phyloP scores from a whole-genome alignment of 805 yeast species.

The Kluyveromyces siamensis region DNA sequence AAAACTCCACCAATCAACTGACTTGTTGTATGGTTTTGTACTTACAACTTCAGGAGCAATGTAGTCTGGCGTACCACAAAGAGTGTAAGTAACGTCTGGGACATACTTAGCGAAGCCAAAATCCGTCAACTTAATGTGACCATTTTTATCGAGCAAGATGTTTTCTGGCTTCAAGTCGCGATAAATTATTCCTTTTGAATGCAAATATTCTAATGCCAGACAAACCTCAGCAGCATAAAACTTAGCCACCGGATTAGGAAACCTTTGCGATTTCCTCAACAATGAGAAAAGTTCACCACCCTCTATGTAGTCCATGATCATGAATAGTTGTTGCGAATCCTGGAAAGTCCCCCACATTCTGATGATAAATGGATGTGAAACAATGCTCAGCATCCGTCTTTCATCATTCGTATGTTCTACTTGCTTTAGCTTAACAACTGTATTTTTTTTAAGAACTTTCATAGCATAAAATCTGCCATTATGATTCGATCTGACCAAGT shows the following conservation, averaged over 20 bases:
- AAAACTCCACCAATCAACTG: constrained; percentile 97
- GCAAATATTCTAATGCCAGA: constrained; percentile 80
- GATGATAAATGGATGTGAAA: constrained; percentile 83
- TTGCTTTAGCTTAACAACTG: constrained; percentile 87
- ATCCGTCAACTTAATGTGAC: constrained; percentile 87
- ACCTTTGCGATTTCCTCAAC: constrained; percentile 78
- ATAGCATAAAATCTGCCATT: constrained; percentile 91
- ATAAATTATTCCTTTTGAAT: constrained; percentile 75
- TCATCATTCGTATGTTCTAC: constrained; percentile 95
- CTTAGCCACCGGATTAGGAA: constrained; percentile 93
- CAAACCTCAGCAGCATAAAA: constrained; percentile 90
- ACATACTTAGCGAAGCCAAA: constrained; percentile 95
- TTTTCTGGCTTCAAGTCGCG: constrained; percentile 93
- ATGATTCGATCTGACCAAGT: constrained; percentile 77
- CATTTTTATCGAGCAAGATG: constrained; percentile 76
- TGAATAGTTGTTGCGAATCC: constrained; percentile 72
- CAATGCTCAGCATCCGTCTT: constrained; percentile 76
- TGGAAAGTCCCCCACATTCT: constrained; percentile 98
- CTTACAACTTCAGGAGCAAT: constrained; percentile 95
- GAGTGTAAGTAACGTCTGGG: constrained; percentile 82
- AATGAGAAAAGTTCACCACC: constrained; percentile 90
- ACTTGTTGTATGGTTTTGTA: constrained; percentile 87
- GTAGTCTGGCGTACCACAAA: constrained; percentile 94
- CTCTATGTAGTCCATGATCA: constrained; percentile 95
- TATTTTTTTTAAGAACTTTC: constrained; percentile 78